Evolutionary conservation across 768 basidiomycete genomes (phyloP), one percentile per base, ranked within the genome.

Genomic region (Rhodotorula babjevae): DNA sequence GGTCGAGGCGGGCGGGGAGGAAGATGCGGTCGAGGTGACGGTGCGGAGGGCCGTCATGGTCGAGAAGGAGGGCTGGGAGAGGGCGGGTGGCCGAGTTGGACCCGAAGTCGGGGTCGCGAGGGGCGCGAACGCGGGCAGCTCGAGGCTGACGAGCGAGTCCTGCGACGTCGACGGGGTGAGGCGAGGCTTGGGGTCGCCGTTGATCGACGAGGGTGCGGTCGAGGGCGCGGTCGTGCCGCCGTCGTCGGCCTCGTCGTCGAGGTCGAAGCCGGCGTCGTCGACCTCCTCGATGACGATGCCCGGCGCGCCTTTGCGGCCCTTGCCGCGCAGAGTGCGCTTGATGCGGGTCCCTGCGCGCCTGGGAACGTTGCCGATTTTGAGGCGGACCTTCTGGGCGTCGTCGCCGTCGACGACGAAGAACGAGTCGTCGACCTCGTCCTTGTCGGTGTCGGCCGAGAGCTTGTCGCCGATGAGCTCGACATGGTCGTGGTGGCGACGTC

Each of bases 101-200:
- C 7, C n/a, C 21, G 27, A 36, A 10, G 53, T 29, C 19, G n/a
- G n/a, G 5, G 66, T 25, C 1, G 36, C 7, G 36, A 33, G 42
- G 1, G 18, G 15, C 2, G 33, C 27, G 36, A 27, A 3, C 12
- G 23, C 8, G 3, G 66, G 66, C 6, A 67, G 50, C 15, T 67
- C 59, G 66, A 67, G 65, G 16, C 47, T 60, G 25, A 67, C 58
- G 49, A 67, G 59, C 58, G 66, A 67, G 21, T 61, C 66, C 14
- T 36, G 14, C 1, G 56, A 58, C 0, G 11, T 9, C 11, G 29
- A 6, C 18, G 64, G 64, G 12, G 56, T 49, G 16, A 9, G n/a
- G 31, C 44, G 31, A 10, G 58, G 14, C 0, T 33, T 2, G 18
- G n/a, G 15, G 46, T 47, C 7, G 29, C 18, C 5, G 55, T 23